phyloP scores from a whole-genome alignment of 169 alveolate genomes.

The Cryptosporidium tyzzeri region DNA sequence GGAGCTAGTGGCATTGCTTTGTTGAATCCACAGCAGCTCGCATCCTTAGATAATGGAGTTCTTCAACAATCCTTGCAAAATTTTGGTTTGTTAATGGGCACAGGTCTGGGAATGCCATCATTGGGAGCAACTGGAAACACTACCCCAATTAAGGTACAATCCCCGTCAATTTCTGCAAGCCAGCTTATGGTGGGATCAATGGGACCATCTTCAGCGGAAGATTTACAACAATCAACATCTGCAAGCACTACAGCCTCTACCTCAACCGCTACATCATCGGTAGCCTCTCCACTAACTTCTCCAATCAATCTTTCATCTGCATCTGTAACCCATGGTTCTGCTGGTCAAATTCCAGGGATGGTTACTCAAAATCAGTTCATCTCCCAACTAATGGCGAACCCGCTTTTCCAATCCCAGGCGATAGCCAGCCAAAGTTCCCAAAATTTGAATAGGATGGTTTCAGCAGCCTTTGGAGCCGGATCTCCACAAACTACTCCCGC shows the following conservation, averaged over 20 bases:
- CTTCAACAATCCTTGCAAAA: conserved; percentile 54
- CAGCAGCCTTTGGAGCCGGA: conserved; percentile 50
- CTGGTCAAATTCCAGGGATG: not conserved
- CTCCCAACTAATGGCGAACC: conserved; percentile 41
- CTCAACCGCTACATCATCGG: not conserved
- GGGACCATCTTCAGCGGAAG: not conserved
- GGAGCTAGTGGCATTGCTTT: not conserved
- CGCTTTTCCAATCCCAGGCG: conserved; percentile 19
- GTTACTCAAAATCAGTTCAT: conserved; percentile 25
- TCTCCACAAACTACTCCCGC: conserved; percentile 17
- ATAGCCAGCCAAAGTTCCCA: conserved; percentile 24
- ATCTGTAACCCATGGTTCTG: not conserved
- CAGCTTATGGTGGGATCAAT: conserved; percentile 15
- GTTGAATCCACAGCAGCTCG: conserved; percentile 14
- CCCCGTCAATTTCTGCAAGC: conserved; percentile 21
- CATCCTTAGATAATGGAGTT: conserved; percentile 32
- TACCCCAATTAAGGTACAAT: conserved; percentile 11
- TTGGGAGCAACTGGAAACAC: not conserved
- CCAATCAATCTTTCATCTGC: conserved; percentile 7
- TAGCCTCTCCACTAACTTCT: conserved; percentile 20
- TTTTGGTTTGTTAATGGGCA: conserved; percentile 29
- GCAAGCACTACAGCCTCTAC: not conserved
- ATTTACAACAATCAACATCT: conserved; percentile 1
- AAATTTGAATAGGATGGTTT: conserved; percentile 3
- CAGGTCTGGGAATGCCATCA: conserved; percentile 18